Evolutionary conservation across 208 protist species (phyloP).

Genomic region (Acanthamoeba royreba): DNA sequence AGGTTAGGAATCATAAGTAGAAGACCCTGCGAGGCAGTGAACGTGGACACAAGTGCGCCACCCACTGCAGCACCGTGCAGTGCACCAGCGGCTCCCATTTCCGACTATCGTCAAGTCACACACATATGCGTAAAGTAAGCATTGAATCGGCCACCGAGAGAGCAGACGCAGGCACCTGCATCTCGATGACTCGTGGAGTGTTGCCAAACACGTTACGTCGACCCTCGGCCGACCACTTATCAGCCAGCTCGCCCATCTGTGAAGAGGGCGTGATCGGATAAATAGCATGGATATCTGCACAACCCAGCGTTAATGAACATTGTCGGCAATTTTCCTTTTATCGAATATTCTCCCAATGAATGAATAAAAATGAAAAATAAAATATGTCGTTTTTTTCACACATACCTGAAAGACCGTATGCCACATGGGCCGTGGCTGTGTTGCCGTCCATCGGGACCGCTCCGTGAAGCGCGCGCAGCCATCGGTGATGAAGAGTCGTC

Average conservation of each 20-base stretch:
- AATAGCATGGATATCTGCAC: conserved; percentile 67
- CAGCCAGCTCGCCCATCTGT: conserved; percentile 77
- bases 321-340: too few relatives aligned
- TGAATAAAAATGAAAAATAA: not conserved
- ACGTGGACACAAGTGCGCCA: conserved; percentile 75
- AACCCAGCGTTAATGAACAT: not conserved
- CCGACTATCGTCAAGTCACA: too few relatives aligned
- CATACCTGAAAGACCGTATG: conserved; percentile 70
- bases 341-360: too few relatives aligned
- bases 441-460: conserved; percentile 75
- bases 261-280: conserved; percentile 83
- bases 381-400: too few relatives aligned
- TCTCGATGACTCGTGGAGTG: not conserved
- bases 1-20: conserved; percentile 86
- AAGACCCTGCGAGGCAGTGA: conserved; percentile 82
- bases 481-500: too few relatives aligned
- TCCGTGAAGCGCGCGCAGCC: not conserved
- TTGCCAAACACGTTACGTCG: conserved; percentile 75
- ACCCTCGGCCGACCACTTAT: conserved; percentile 65
- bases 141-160: too few relatives aligned
- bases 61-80: conserved; percentile 70
- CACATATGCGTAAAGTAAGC: too few relatives aligned
- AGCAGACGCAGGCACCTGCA: too few relatives aligned
- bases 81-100: conserved; percentile 79
- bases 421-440: conserved; percentile 72